These are phyloP conservation scores for Chloris gayana DNA, from an alignment of 176 grass and related monocot genomes.

Conservation along the genomic window DNA sequence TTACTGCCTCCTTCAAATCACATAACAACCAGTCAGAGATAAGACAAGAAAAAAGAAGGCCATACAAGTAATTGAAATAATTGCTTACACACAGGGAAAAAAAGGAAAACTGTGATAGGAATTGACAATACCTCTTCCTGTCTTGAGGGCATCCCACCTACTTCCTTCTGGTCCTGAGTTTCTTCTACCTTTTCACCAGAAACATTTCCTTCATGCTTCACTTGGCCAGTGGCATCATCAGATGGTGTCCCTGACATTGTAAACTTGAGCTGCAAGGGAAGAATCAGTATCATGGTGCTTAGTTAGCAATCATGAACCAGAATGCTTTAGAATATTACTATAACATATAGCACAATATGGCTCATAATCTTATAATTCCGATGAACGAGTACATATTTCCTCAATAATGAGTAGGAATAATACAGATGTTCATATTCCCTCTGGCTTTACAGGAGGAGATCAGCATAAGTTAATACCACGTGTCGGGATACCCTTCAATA, in stretches of 20 bases:
- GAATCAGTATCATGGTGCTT: conserved; percentile 7
- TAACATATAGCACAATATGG: too few relatives aligned
- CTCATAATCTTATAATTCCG: too few relatives aligned
- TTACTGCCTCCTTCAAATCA: conserved; percentile 58
- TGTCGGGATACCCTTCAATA: neutral
- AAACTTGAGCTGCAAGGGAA: conserved; percentile 42
- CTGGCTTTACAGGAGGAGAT: neutral
- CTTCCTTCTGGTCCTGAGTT: conserved; percentile 54
- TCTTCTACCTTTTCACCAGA: conserved; percentile 45
- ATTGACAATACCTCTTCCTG: conserved; percentile 54
- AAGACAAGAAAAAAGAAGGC: conserved; percentile 2
- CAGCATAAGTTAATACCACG: neutral
- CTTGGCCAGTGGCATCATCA: conserved; percentile 45
- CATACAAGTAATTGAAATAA: neutral
- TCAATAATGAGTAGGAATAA: too few relatives aligned
- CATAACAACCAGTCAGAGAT: neutral
- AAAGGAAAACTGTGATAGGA: neutral
- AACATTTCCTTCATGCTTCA: conserved; percentile 41
- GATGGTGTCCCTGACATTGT: conserved; percentile 55
- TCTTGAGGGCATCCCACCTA: conserved; percentile 52
- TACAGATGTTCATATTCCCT: too few relatives aligned
- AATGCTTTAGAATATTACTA: too few relatives aligned
- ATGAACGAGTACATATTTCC: too few relatives aligned
- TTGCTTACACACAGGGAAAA: conserved; percentile 2
- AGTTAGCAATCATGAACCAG: too few relatives aligned